Evolutionary conservation across 1,139 yeast species (phyloP).

Genomic region (Blastobotrys arbuscula): DNA sequence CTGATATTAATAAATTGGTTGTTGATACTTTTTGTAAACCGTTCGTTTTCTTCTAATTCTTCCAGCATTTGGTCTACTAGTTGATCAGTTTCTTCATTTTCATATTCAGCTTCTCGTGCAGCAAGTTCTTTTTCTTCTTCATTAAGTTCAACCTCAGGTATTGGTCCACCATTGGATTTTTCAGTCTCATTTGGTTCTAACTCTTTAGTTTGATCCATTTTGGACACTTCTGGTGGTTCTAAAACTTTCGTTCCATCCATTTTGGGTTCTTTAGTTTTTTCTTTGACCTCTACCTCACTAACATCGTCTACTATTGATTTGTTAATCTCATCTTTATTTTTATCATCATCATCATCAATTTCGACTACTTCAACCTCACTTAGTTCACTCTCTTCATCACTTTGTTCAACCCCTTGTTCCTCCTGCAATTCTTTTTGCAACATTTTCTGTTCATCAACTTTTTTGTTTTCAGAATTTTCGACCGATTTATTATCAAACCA

Average conservation of each 20-base stretch:
- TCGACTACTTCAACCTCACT: background rate
- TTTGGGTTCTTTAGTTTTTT: background rate
- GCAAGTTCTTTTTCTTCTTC: slow-evolving; percentile 27
- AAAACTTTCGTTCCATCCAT: background rate
- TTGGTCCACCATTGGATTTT: background rate
- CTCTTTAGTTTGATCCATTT: background rate
- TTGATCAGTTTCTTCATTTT: slow-evolving; percentile 70
- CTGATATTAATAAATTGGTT: slow-evolving; percentile 28
- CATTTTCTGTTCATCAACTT: background rate
- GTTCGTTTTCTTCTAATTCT: slow-evolving; percentile 68
- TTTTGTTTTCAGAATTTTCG: background rate
- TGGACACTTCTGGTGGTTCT: background rate
- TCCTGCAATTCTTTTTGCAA: slow-evolving; percentile 1
- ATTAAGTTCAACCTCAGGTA: background rate
- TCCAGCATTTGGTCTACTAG: slow-evolving; percentile 54
- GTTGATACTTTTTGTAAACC: slow-evolving; percentile 48
- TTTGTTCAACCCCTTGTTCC: slow-evolving; percentile 5
- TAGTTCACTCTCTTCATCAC: slow-evolving; percentile 10
- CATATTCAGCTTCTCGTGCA: slow-evolving; percentile 40
- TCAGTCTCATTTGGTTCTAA: background rate
- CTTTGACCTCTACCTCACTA: no score
- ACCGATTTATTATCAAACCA: background rate
- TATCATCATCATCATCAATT: background rate
- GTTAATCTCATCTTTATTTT: no score
- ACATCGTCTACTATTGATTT: no score